A percentile compares a stretch with the other conserved stretches of the same genome.
These are phyloP conservation scores for Blastobotrys chiropterorum DNA, from an alignment of 805 yeast species.

Conservation along the genomic window DNA sequence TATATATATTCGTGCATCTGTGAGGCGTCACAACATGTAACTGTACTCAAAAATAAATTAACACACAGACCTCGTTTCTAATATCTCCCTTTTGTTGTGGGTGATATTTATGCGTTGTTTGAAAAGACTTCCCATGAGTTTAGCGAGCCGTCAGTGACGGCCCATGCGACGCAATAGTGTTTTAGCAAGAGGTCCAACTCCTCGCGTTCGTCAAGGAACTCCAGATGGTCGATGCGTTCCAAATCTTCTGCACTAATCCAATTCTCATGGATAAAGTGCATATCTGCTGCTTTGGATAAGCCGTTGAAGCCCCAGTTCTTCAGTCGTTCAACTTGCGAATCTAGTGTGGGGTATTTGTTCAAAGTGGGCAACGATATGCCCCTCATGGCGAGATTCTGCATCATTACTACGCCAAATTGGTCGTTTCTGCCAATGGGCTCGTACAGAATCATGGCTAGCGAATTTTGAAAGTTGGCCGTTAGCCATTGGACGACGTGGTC, in stretches of 20 bases:
- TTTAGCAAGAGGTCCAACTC: slow-evolving; percentile 55
- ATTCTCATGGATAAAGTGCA: slow-evolving; percentile 34
- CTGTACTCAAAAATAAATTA: slow-evolving; percentile 3
- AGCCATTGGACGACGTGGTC: slow-evolving; percentile 41
- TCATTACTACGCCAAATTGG: slow-evolving; percentile 65
- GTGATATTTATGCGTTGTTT: background rate
- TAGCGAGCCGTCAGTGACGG: slow-evolving; percentile 6
- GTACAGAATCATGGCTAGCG: slow-evolving; percentile 42
- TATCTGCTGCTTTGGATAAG: slow-evolving; percentile 35
- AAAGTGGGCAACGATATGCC: slow-evolving; percentile 60
- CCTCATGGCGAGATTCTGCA: slow-evolving; percentile 48
- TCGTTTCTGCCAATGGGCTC: slow-evolving; percentile 64
- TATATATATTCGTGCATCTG: background rate
- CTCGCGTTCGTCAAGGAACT: slow-evolving; percentile 69
- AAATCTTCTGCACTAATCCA: slow-evolving; percentile 44
- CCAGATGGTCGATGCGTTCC: slow-evolving; percentile 45
- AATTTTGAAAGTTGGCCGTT: slow-evolving; percentile 13
- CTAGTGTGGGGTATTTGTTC: slow-evolving; percentile 43
- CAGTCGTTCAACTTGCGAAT: slow-evolving; percentile 37
- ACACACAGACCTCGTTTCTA: background rate
- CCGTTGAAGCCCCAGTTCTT: slow-evolving; percentile 24
- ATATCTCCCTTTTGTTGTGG: too few relatives aligned
- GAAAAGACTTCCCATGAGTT: background rate
- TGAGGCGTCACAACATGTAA: background rate
- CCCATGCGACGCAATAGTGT: slow-evolving; percentile 52